phyloP scores from a whole-genome alignment of 352 stramenopile genomes.

The Pseudoperonospora humuli region DNA sequence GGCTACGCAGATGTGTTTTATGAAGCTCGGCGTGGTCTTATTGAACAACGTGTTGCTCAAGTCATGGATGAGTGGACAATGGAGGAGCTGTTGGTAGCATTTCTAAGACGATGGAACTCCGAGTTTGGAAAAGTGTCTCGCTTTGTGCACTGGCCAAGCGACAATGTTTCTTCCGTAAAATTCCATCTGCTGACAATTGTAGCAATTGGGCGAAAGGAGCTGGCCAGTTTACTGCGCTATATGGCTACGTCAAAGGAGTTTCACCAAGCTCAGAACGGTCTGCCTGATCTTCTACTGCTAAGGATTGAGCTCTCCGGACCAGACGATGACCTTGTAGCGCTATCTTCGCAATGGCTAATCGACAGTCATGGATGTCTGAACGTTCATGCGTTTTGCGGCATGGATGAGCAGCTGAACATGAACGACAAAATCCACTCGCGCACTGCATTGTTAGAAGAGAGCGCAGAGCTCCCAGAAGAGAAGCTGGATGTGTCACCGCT shows the following conservation, averaged over 20 bases:
- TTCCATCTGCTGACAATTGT: slow-evolving; percentile 47
- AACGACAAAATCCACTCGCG: slow-evolving; percentile 18
- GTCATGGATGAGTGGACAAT: slow-evolving; percentile 35
- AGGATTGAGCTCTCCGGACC: slow-evolving; percentile 10
- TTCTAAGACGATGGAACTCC: slow-evolving; percentile 29
- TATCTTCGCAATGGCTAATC: slow-evolving; percentile 4
- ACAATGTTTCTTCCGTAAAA: slow-evolving; percentile 24
- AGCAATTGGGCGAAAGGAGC: slow-evolving; percentile 33
- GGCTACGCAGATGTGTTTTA: slow-evolving; percentile 55
- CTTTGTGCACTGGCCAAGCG: slow-evolving; percentile 53
- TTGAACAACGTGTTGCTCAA: slow-evolving; percentile 37
- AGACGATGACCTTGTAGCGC: slow-evolving; percentile 1
- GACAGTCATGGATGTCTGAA: slow-evolving; percentile 40
- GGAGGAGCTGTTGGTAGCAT: slow-evolving; percentile 31
- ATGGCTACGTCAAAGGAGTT: slow-evolving; percentile 66
- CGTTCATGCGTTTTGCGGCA: slow-evolving; percentile 42
- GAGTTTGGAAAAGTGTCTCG: slow-evolving; percentile 50
- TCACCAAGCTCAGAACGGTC: slow-evolving; percentile 60
- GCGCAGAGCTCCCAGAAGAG: neutral
- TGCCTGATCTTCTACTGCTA: slow-evolving; percentile 64
- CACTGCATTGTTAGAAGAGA: neutral
- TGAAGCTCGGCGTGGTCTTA: slow-evolving; percentile 26
- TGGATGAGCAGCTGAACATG: slow-evolving; percentile 48
- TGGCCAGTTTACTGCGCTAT: slow-evolving; percentile 44
- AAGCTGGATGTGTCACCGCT: slow-evolving; percentile 11